phyloP scores from a whole-genome alignment of 2,329 filamentous ascomycete genomes.

The Aphanoascus verrucosus region DNA sequence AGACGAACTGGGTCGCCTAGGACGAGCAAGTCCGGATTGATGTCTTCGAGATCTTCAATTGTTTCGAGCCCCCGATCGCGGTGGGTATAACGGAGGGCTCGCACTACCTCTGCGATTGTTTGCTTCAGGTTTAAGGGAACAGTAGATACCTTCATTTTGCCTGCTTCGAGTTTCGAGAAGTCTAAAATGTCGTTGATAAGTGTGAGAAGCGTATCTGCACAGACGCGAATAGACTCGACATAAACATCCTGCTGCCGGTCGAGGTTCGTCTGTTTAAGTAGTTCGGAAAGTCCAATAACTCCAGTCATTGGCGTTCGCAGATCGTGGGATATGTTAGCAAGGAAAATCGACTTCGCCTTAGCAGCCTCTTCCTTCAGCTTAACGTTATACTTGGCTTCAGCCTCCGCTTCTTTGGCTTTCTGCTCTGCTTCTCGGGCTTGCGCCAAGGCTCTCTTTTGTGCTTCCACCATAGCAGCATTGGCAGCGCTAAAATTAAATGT shows the following conservation, averaged over 20 bases:
- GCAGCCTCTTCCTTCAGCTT: conserved; percentile 57
- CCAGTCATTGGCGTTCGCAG: conserved; percentile 92
- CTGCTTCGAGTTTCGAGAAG: conserved; percentile 77
- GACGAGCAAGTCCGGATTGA: conserved; percentile 53
- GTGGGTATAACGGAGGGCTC: conserved; percentile 53
- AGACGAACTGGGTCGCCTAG: conserved; percentile 77
- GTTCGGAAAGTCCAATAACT: conserved; percentile 65
- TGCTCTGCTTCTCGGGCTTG: conserved; percentile 53
- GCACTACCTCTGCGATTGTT: conserved; percentile 54
- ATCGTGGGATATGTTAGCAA: conserved; percentile 82
- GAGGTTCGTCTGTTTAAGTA: conserved; percentile 48
- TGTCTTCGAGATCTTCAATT: conserved; percentile 52
- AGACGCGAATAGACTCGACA: conserved; percentile 54
- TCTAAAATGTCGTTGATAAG: conserved; percentile 89
- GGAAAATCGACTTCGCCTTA: conserved; percentile 80
- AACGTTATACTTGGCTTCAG: conserved; percentile 54
- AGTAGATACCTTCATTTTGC: conserved; percentile 78
- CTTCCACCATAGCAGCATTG: conserved; percentile 55
- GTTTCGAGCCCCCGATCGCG: conserved; percentile 50
- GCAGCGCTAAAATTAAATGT: conserved; percentile 36
- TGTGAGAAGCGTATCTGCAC: conserved; percentile 63
- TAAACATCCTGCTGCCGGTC: conserved; percentile 51
- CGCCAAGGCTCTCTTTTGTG: conserved; percentile 52
- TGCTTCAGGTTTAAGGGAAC: conserved; percentile 67
- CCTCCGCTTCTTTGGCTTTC: conserved; percentile 55